Evolutionary conservation across 257 asterid species (phyloP).

Genomic region (Petunia axillaris): DNA sequence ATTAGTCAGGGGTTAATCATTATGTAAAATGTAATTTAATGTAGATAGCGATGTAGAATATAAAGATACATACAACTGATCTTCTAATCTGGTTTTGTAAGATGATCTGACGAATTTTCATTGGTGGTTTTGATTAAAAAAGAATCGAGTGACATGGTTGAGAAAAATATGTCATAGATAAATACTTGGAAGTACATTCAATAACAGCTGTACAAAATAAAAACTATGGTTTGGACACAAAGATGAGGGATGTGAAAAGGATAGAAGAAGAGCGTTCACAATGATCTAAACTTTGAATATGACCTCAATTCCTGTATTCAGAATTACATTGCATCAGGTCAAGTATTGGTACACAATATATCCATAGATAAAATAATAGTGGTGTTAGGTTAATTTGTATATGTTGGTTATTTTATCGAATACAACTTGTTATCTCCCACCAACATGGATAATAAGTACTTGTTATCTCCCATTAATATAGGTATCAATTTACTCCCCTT

Average conservation of each 20-base stretch:
- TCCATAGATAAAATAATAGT: background rate
- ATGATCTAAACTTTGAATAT: conserved; percentile 20
- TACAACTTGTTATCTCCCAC: no score
- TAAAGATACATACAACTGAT: no score
- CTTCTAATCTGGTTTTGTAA: background rate
- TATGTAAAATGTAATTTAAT: no score
- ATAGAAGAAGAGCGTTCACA: background rate
- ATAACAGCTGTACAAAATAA: background rate
- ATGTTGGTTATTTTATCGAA: no score
- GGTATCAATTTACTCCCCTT: no score
- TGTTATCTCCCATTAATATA: no score
- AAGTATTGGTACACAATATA: background rate
- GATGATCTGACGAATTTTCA: background rate
- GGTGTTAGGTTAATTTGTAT: no score
- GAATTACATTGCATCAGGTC: background rate
- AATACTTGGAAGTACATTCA: conserved; percentile 1
- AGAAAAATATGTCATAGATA: background rate
- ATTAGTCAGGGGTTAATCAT: background rate
- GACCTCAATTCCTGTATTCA: background rate
- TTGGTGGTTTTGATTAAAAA: background rate
- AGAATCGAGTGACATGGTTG: background rate
- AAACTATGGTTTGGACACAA: background rate
- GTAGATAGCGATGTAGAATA: no score
- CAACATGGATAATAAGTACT: no score
- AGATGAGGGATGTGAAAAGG: background rate